These are phyloP conservation scores for Metschnikowia orientalis DNA, from an alignment of 805 yeast genomes.

Conservation along the genomic window DNA sequence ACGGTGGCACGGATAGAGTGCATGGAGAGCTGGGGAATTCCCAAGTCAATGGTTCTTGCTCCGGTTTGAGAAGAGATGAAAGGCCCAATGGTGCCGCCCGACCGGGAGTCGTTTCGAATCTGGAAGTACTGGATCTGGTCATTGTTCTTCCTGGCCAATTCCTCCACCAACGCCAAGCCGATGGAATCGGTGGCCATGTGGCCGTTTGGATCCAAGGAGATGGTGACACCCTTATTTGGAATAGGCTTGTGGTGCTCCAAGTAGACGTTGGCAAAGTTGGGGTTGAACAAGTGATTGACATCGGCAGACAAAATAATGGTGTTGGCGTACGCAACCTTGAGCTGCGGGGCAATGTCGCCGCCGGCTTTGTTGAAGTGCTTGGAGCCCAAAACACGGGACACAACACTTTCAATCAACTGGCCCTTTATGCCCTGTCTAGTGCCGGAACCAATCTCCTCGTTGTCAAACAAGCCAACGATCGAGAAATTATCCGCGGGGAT, in stretches of 20 bases:
- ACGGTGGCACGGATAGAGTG: constrained; percentile 80
- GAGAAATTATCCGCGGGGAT: constrained; percentile 40
- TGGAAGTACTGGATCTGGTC: constrained; percentile 78
- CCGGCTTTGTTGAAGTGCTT: constrained; percentile 18
- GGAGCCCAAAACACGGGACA: constrained; percentile 49
- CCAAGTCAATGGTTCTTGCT: constrained; percentile 73
- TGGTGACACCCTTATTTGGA: constrained; percentile 70
- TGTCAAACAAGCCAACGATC: constrained; percentile 65
- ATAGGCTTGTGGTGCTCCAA: constrained; percentile 75
- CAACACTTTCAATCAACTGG: constrained; percentile 61
- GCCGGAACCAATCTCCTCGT: constrained; percentile 81
- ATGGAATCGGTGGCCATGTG: constrained; percentile 80
- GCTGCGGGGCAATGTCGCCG: constrained; percentile 22
- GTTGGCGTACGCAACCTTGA: constrained; percentile 57
- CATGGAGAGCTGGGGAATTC: constrained; percentile 82
- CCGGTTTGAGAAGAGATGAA: constrained; percentile 59
- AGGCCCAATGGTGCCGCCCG: constrained; percentile 90
- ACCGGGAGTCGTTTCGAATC: constrained; percentile 76
- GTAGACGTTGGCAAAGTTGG: constrained; percentile 66
- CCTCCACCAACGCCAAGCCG: constrained; percentile 66
- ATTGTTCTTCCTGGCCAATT: constrained; percentile 59
- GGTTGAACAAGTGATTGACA: constrained; percentile 77
- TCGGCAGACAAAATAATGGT: constrained; percentile 79
- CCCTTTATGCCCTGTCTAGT: constrained; percentile 82
- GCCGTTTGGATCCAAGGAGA: constrained; percentile 73